A percentile compares a stretch with the other conserved stretches of the same genome.
These are phyloP conservation scores for Hortaea sp. DNA, from an alignment of 2,329 filamentous ascomycete genomes.

Conservation along the genomic window DNA sequence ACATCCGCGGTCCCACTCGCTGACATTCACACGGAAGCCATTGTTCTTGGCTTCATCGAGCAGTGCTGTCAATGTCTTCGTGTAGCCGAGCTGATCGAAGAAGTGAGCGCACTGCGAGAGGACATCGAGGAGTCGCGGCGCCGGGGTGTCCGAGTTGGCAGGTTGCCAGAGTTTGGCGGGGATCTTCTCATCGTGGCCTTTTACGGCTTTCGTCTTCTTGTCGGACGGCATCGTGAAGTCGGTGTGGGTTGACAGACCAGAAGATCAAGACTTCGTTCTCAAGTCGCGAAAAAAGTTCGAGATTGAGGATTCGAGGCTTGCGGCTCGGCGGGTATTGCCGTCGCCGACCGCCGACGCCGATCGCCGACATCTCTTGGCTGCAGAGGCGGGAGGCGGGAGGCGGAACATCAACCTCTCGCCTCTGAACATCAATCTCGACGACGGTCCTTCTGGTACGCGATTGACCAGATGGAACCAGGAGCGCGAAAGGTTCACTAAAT, in stretches of 20 bases:
- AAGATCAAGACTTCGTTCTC: too few relatives aligned
- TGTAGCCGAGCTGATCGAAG: constrained; percentile 22
- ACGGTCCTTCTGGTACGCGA: too few relatives aligned
- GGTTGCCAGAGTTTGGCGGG: constrained; percentile 2
- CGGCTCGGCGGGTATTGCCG: background rate
- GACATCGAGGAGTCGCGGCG: constrained; percentile 8
- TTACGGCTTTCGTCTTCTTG: background rate
- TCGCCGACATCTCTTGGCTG: too few relatives aligned
- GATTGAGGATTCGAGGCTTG: background rate
- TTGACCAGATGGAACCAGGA: too few relatives aligned
- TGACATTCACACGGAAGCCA: constrained; percentile 15
- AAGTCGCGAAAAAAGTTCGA: background rate
- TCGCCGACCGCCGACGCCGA: background rate
- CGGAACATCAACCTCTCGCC: too few relatives aligned
- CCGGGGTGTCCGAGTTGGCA: background rate
- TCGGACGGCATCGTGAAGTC: background rate
- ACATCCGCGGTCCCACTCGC: constrained; percentile 12
- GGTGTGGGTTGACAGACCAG: background rate
- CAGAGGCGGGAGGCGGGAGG: too few relatives aligned
- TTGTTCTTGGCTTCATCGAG: constrained; percentile 23
- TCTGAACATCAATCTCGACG: too few relatives aligned
- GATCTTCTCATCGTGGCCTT: background rate
- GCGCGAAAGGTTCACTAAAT: too few relatives aligned
- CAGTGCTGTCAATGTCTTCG: constrained; percentile 20
- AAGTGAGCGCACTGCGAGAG: constrained; percentile 20